These are phyloP conservation scores for Lachancea mirantina DNA, from an alignment of 805 yeast species.

Conservation along the genomic window DNA sequence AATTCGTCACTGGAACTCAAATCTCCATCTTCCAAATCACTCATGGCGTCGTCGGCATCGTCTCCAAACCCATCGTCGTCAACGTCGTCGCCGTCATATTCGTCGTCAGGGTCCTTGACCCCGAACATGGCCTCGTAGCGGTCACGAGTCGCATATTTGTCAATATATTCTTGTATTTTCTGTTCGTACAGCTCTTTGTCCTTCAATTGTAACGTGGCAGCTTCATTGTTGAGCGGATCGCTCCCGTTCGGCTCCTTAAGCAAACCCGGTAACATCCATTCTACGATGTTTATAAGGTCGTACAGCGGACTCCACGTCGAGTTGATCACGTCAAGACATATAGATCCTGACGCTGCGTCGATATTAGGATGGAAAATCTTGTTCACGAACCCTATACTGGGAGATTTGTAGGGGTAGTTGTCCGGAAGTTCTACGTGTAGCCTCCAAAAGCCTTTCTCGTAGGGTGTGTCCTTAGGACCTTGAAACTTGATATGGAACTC, in stretches of 20 bases:
- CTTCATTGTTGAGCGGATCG: constrained; percentile 89
- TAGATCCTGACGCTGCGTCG: constrained; percentile 84
- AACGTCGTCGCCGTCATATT: constrained; percentile 37
- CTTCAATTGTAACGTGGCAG: constrained; percentile 68
- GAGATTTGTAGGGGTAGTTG: constrained; percentile 91
- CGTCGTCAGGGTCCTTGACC: constrained; percentile 43
- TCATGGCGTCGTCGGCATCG: constrained; percentile 15
- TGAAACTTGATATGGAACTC: constrained; percentile 78
- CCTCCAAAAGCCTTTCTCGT: constrained; percentile 85
- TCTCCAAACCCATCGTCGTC: constrained; percentile 21
- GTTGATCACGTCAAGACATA: constrained; percentile 91
- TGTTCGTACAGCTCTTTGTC: constrained; percentile 60
- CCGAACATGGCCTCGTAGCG: constrained; percentile 36
- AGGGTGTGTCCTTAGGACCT: constrained; percentile 86
- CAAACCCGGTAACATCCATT: constrained; percentile 86
- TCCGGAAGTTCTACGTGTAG: constrained; percentile 90
- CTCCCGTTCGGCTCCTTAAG: constrained; percentile 88
- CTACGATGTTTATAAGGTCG: constrained; percentile 84
- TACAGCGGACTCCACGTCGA: constrained; percentile 99
- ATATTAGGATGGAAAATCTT: constrained; percentile 93
- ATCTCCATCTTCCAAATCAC: constrained; percentile 15
- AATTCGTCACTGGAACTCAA: constrained; percentile 11
- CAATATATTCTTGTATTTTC: constrained; percentile 67
- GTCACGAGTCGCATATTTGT: constrained; percentile 51
- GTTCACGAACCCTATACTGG: constrained; percentile 89